phyloP scores from a whole-genome alignment of 2,329 filamentous ascomycete species.

The Macroventuria anomochaeta region DNA sequence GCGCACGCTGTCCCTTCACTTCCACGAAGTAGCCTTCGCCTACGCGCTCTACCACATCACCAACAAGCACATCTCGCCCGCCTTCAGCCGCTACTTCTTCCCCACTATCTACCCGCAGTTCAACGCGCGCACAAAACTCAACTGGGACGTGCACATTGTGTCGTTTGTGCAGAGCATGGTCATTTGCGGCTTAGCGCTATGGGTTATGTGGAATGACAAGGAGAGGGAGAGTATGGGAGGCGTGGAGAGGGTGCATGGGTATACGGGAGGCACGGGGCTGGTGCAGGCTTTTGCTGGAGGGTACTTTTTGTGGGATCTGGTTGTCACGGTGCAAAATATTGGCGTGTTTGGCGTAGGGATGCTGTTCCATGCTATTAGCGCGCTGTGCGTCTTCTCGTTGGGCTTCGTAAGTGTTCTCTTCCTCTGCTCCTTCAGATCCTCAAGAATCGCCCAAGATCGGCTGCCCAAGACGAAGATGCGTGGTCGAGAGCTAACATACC shows the following conservation, averaged over 20 bases:
- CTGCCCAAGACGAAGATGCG: no score
- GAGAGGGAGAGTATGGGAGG: constrained; percentile 71
- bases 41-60: constrained; percentile 73
- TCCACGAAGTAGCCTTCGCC: constrained; percentile 75
- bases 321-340: constrained; percentile 71
- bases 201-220: constrained; percentile 70
- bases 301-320: constrained; percentile 85
- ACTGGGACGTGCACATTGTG: constrained; percentile 87
- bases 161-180: constrained; percentile 78
- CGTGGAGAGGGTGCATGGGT: constrained; percentile 76
- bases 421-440: not conserved
- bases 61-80: constrained; percentile 70
- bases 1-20: constrained; percentile 73
- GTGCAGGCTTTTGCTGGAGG: constrained; percentile 78
- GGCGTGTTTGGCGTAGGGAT: constrained; percentile 78
- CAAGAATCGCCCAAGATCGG: no score
- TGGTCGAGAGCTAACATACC: not conserved
- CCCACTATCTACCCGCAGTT: constrained; percentile 68
- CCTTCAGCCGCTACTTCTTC: constrained; percentile 67
- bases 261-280: constrained; percentile 73
- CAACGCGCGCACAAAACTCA: constrained; percentile 69
- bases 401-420: constrained; percentile 70
- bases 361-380: constrained; percentile 77
- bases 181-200: constrained; percentile 76
- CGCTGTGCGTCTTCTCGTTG: constrained; percentile 75